Evolutionary conservation across 495 filamentous ascomycete species (phyloP).

Genomic region (Aspergillus funiculosus): DNA sequence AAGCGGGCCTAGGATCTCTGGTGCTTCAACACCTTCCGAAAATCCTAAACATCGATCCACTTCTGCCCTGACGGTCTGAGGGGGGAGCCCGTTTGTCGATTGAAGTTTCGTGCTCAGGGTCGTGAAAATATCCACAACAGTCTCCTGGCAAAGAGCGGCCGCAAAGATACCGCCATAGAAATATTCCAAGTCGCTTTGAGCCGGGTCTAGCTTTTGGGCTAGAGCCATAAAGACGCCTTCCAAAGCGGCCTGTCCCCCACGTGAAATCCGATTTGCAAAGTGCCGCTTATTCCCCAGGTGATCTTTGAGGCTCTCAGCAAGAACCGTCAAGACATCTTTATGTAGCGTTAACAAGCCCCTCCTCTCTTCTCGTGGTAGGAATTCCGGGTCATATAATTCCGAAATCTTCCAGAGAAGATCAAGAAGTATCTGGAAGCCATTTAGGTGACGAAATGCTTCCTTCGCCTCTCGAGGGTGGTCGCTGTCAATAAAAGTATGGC

Average conservation of each 20-base stretch:
- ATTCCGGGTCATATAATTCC: conserved; percentile 59
- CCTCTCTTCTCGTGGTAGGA: conserved; percentile 51
- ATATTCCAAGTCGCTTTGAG: conserved; percentile 60
- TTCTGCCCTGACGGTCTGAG: conserved; percentile 24
- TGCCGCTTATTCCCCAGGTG: conserved; percentile 85
- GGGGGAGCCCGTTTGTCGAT: conserved; percentile 10
- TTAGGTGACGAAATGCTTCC: conserved; percentile 77
- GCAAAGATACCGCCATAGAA: conserved; percentile 81
- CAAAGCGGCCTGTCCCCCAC: conserved; percentile 72
- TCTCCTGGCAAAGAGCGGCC: conserved; percentile 73
- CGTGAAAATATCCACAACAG: conserved; percentile 46
- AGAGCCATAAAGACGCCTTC: conserved; percentile 59
- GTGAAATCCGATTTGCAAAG: conserved; percentile 65
- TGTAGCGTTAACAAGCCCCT: conserved; percentile 61
- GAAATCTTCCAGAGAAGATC: conserved; percentile 61
- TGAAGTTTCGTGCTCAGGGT: conserved; percentile 28
- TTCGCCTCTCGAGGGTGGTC: conserved; percentile 44
- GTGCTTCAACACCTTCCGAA: conserved; percentile 39
- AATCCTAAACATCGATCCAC: conserved; percentile 35
- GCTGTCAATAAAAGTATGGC: conserved; percentile 53
- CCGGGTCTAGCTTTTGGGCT: conserved; percentile 48
- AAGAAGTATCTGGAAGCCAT: conserved; percentile 73
- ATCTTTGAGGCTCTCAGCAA: conserved; percentile 69
- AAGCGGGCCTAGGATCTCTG: conserved; percentile 37
- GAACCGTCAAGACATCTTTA: conserved; percentile 60